Base-by-base conservation (phyloP, 2,329 filamentous ascomycete species). In the Fusarium agapanthi region DNA sequence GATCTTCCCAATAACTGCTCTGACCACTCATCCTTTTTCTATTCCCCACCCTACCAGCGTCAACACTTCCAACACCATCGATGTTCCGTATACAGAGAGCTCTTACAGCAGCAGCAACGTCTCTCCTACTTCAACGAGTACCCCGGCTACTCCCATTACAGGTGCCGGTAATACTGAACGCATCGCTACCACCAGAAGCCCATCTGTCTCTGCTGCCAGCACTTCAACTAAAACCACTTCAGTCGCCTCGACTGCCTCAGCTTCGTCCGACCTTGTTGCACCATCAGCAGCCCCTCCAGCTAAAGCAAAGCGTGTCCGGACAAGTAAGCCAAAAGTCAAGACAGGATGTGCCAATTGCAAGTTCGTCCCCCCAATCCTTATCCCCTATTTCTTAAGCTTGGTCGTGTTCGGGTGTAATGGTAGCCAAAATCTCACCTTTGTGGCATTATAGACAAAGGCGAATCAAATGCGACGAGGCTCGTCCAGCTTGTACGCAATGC, bases 261-360 rank as follows among this genome's bases (percentile, higher is more conserved):
- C 45, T 43, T 62, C 61, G 22, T 59, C 62, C n/a, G 54, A 57
- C 48, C 41, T 43, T 61, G 60, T 59, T 18, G 57, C 45, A 30
- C 41, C 62, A 24, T 40, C 63, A 40, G 26, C 69, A 44, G 28
- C 71, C 22, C 54, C 59, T 20, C 59, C 64, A 40, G 30, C 48
- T 37, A 77, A 72, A 45, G 51, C 78, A 40, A 88, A 84, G 76
- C 84, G 87, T 58, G 82, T 82, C 20, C 83, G 88, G 61, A 86
- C 83, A 34, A 90, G 88, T 78, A 87, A 84, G 72, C 87, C 88
- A 20, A 91, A 91, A 78, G 89, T 91, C 71, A 91, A 90, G 82
- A 91, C 89, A 3, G 90, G 90, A 44, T 92, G 90, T 80, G 85
- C 84, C 75, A 90, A 89, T 79, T 92, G 90, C 90, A 92, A 92